Base-by-base conservation (phyloP, 2,329 filamentous ascomycete species). In the Fusarium agapanthi region DNA sequence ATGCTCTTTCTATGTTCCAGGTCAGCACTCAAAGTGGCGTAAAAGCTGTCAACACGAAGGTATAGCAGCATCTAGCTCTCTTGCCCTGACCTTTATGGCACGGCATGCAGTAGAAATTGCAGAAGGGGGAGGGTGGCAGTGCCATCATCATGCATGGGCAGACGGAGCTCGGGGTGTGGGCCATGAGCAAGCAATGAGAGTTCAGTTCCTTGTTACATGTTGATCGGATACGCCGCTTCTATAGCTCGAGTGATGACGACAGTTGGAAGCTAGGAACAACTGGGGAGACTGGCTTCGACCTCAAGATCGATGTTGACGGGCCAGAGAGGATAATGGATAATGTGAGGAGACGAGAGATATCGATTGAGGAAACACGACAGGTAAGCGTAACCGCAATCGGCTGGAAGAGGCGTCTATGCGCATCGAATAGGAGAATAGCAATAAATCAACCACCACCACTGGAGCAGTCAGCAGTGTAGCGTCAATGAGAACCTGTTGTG, bases 91-190 rank as follows among this genome's bases (percentile, higher is more conserved):
- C 48, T 38, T 26, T 40, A 56, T 38, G 24, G n/a, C 32, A 35
- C 50, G 34, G 50, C 57, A 50, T 51, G 58, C 28, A 51, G 57
- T 63, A 71, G 47, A 63, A 67, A 67, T 56, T 67, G 71, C 43
- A 60, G 67, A 73, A 47, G 67, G 58, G 58, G 67, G 63, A 73
- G 60, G 56, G 71, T 73, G 70, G 70, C 70, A 73, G 70, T 73
- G 71, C 67, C 61, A 59, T 70, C 50, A 54, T 67, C 60, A 57
- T 71, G 71, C 68, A 71, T 73, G 59, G 57, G 56, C 61, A 71
- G 40, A 65, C 69, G 69, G 69, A 72, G 63, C 68, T 67, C 51
- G 64, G 57, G 60, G 70, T 67, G 70, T 73, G 66, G 71, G 64
- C 61, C 71, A 61, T 37, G 59, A 44, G 56, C 53, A 61, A 56